phyloP scores from a whole-genome alignment of 2,329 filamentous ascomycete species.

The Acrodontium crateriforme region DNA sequence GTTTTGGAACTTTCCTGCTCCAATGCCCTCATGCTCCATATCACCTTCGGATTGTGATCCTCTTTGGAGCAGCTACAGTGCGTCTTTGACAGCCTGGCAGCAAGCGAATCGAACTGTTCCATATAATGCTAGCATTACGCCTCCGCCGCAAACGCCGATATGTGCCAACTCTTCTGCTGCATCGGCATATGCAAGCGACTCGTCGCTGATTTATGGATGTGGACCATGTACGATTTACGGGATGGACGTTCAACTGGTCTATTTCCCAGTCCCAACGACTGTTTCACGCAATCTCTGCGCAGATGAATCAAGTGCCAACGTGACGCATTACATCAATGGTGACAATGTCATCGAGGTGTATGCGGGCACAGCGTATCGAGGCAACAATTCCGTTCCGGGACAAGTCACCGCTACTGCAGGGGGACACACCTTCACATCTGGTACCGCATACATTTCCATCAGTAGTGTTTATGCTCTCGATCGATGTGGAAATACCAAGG shows the following conservation, averaged over 20 bases:
- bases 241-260: slow-evolving; percentile 17
- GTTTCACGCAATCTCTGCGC: slow-evolving; percentile 18
- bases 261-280: slow-evolving; percentile 15
- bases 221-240: slow-evolving; percentile 20
- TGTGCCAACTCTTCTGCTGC: slow-evolving; percentile 12
- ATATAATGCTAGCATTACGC: slow-evolving; percentile 6
- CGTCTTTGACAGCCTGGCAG: slow-evolving; percentile 4
- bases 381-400: slow-evolving; percentile 1
- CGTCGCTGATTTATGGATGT: slow-evolving; percentile 13
- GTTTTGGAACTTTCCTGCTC: slow-evolving; percentile 6
- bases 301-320: slow-evolving; percentile 11
- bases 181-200: slow-evolving; percentile 3
- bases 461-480: slow-evolving; percentile 14
- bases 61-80: slow-evolving; percentile 15
- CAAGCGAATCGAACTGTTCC: too few relatives aligned
- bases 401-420: slow-evolving; percentile 9
- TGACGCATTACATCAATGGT: slow-evolving; percentile 15
- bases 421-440: slow-evolving; percentile 16
- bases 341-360: slow-evolving; percentile 12
- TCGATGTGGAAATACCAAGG: slow-evolving; percentile 11
- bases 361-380: slow-evolving; percentile 10
- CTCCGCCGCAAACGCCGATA: slow-evolving; percentile 12
- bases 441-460: slow-evolving; percentile 19
- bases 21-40: slow-evolving; percentile 14
- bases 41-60: slow-evolving; percentile 16